phyloP scores from a whole-genome alignment of 768 basidiomycete species.

The Tricholoma saponaceum region DNA sequence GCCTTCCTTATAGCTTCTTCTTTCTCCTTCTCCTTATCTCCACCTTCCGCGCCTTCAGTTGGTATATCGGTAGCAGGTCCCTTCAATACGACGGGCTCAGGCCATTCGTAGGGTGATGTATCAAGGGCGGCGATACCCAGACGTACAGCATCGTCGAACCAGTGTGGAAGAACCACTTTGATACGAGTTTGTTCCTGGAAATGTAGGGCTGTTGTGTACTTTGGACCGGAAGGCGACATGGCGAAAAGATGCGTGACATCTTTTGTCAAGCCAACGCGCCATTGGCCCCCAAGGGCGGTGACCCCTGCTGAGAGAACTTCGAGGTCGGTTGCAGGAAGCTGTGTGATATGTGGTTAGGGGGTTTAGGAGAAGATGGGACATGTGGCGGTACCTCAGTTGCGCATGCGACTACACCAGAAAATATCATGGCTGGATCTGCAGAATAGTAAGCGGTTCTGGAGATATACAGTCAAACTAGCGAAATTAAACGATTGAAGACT shows the following conservation, averaged over 20 bases:
- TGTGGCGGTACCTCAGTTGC: conserved; percentile 50
- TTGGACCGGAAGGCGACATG: conserved; percentile 44
- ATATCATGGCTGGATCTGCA: conserved; percentile 70
- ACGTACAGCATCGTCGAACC: conserved; percentile 81
- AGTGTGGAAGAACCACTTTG: conserved; percentile 79
- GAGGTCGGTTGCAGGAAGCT: conserved; percentile 62
- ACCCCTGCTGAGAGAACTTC: conserved; percentile 74
- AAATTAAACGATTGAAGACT: background rate
- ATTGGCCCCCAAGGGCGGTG: conserved; percentile 76
- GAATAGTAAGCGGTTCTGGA: conserved; percentile 61
- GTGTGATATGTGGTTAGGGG: background rate
- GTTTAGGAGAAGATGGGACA: background rate
- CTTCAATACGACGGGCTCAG: conserved; percentile 54
- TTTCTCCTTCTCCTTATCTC: conserved; percentile 19
- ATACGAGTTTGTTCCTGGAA: conserved; percentile 56
- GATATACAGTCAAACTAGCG: background rate
- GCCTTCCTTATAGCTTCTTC: conserved; percentile 20
- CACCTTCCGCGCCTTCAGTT: background rate
- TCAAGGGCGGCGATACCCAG: conserved; percentile 49
- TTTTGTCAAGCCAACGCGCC: conserved; percentile 68
- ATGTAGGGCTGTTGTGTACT: conserved; percentile 52
- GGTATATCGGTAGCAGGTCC: conserved; percentile 15
- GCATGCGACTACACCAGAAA: conserved; percentile 79
- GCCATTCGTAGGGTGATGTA: conserved; percentile 65
- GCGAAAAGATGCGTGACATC: conserved; percentile 89